phyloP scores from a whole-genome alignment of 129 eudicot species.

The carrot (Daucus carota) region DH1_v3.0 NC_030381.2:44036001-44036500 shows the following conservation, averaged over 20 bases:
- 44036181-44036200: background rate
- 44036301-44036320: background rate
- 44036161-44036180: conserved; percentile 1
- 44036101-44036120: background rate
- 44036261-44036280: background rate
- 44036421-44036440: conserved; percentile 1
- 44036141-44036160: background rate
- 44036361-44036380: conserved; percentile 2
- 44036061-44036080: background rate
- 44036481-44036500: background rate
- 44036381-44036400: conserved; percentile 5
- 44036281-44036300: background rate
- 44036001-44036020: background rate
- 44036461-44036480: conserved; percentile 5
- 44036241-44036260: conserved; percentile 6
- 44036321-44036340: background rate
- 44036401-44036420: conserved; percentile 1
- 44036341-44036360: background rate
- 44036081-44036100: background rate
- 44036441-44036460: conserved; percentile 5
- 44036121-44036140: background rate
- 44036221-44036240: conserved; percentile 6
- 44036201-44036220: background rate
- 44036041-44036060: background rate
- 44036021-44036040: background rate